These are phyloP conservation scores for Acanthamoeba triangularis DNA, from an alignment of 208 protist species.

Conservation along the genomic window DNA sequence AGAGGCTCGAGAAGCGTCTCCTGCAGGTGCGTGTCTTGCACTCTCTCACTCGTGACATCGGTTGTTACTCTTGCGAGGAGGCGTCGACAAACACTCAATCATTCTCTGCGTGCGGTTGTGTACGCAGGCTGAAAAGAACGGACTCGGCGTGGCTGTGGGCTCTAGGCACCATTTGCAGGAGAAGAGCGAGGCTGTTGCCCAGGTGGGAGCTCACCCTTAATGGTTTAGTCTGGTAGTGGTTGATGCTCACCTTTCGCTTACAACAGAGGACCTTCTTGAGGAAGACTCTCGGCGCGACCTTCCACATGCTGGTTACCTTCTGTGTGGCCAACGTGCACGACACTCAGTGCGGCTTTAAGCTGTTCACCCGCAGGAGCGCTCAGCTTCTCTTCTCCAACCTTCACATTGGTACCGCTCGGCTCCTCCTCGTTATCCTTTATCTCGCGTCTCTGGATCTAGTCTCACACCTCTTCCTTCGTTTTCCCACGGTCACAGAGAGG, in stretches of 20 bases:
- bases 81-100: not conserved
- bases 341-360: conserved; percentile 94
- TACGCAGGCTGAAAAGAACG: conserved; percentile 75
- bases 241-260: not conserved
- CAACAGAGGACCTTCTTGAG: conserved; percentile 80
- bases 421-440: not conserved
- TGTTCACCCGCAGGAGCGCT: conserved; percentile 88
- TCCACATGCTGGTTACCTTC: conserved; percentile 90
- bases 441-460: not conserved
- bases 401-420: conserved; percentile 85
- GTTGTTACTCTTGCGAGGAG: not conserved
- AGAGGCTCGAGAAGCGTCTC: conserved; percentile 69
- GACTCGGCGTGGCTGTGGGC: conserved; percentile 85
- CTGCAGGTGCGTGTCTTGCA: conserved; percentile 30
- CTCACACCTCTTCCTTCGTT: not conserved
- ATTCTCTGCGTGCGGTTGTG: conserved; percentile 45
- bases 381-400: conserved; percentile 83
- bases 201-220: conserved; percentile 69
- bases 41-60: no score
- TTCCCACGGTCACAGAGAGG: conserved; percentile 73
- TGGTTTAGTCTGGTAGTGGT: not conserved
- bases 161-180: conserved; percentile 88
- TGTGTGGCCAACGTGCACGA: conserved; percentile 87
- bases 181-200: conserved; percentile 84
- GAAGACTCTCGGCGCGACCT: conserved; percentile 82